Base-by-base conservation (phyloP, 1,284 basidiomycete species). In the Takashimella tepidaria region DNA sequence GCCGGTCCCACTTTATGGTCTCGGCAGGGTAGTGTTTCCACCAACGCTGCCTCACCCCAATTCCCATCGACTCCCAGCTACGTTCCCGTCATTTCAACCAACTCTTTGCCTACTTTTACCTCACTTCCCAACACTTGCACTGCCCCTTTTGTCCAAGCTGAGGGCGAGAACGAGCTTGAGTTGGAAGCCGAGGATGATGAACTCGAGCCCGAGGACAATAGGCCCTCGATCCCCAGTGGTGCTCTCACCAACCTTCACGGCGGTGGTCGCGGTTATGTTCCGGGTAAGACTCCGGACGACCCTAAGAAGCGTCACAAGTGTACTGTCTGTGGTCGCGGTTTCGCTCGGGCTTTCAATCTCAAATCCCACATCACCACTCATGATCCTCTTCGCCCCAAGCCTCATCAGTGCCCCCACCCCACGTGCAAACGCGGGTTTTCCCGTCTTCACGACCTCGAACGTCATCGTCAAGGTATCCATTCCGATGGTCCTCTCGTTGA, bases 231-330 rank as follows among this genome's bases (percentile, higher is more conserved):
- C 13, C 45, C 61, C 6, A 53, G 48, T 41, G 53, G 64, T 44
- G 50, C 67, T 13, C 51, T 74, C 46, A 56, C 71, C 56, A 75
- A 75, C 54, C 61, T 68, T 19, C 64, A 73, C 51, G 74, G 73
- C 20, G 74, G 74, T 40, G 74, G 74, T 45, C 66, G 74, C 37
- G 74, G 74, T 3, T 76, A 76, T 56, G 63, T 75, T 20, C 74
- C 74, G 16, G 74, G 74, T 57, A 67, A 74, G 60, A 76, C 74
- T 12, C 74, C 73, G 8, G 72, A 75, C 48, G 75, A 77, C 55
- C 75, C 75, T 21, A 75, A 74, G 67, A 77, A 76, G 64, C 65
- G 67, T 45, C 76, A 77, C 65, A 74, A 74, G 64, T 77, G 76
- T 60, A 49, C 57, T 19, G 60, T 75, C 57, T 77, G 76, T 52